phyloP scores from a whole-genome alignment of 805 yeast species.

The Kuraishia borneana region DNA sequence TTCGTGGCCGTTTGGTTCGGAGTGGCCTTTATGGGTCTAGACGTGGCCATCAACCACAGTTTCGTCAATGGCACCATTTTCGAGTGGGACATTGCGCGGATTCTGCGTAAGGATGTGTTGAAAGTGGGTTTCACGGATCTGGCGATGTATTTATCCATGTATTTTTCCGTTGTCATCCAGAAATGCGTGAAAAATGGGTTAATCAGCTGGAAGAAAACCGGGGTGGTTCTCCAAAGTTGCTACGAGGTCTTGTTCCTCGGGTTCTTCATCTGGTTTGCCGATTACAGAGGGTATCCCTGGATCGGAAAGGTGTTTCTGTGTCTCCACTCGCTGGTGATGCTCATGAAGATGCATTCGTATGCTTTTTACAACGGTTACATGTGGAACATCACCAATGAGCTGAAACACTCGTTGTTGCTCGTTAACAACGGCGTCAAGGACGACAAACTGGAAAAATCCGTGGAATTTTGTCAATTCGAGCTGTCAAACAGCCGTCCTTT shows the following conservation, averaged over 20 bases:
- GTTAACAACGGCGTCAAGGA: constrained; percentile 20
- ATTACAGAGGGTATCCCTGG: constrained; percentile 64
- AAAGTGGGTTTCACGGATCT: constrained; percentile 68
- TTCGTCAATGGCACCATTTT: constrained; percentile 29
- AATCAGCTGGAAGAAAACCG: constrained; percentile 52
- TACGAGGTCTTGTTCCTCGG: constrained; percentile 43
- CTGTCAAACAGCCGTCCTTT: constrained; percentile 40
- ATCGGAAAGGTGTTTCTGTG: constrained; percentile 78
- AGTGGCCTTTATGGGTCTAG: constrained; percentile 41
- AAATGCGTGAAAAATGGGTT: constrained; percentile 28
- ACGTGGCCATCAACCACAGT: constrained; percentile 43
- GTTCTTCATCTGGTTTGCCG: constrained; percentile 47
- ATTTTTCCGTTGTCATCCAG: constrained; percentile 53
- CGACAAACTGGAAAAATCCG: constrained; percentile 30
- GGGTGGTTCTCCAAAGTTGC: constrained; percentile 48
- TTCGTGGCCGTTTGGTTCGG: constrained; percentile 74
- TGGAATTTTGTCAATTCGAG: constrained; percentile 66
- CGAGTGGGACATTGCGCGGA: constrained; percentile 42
- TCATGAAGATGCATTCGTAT: constrained; percentile 95
- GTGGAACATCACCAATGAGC: constrained; percentile 51
- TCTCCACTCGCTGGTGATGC: constrained; percentile 71
- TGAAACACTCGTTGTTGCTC: constrained; percentile 33
- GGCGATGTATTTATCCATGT: constrained; percentile 59
- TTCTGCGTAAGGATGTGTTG: constrained; percentile 49
- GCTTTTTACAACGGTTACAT: constrained; percentile 87